Evolutionary conservation across 345 rosid genomes (phyloP).

Genomic region (Dipteronia sinensis): DNA sequence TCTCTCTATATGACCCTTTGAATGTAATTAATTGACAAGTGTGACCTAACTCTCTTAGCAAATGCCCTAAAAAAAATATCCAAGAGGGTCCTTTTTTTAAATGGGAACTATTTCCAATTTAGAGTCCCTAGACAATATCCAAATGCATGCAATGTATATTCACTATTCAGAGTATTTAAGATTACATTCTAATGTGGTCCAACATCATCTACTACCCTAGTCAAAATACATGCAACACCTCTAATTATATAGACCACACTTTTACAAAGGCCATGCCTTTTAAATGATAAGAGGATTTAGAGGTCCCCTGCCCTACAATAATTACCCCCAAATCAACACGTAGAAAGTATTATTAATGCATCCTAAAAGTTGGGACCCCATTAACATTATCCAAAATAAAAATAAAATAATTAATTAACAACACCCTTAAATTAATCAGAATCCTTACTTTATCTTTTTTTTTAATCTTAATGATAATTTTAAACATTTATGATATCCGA

Average conservation of each 20-base stretch:
- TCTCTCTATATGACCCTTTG: neutral
- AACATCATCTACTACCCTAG: too few relatives aligned
- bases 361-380: neutral
- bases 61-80: neutral
- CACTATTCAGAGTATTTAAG: neutral
- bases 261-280: neutral
- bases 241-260: neutral
- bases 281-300: neutral
- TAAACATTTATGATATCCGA: too few relatives aligned
- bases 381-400: neutral
- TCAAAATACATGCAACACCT: neutral
- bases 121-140: neutral
- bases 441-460: too few relatives aligned
- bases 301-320: neutral
- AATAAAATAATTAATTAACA: too few relatives aligned
- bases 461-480: neutral
- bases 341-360: neutral
- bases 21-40: neutral
- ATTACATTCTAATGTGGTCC: constrained; percentile 3
- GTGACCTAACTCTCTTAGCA: neutral
- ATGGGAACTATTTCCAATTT: neutral
- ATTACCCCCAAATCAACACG: neutral
- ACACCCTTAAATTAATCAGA: neutral
- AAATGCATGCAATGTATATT: neutral
- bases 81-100: neutral